Evolutionary conservation across 2,329 filamentous ascomycete species (phyloP), one percentile per base, ranked within the genome.

Genomic region (Cordyceps fumosorosea): DNA sequence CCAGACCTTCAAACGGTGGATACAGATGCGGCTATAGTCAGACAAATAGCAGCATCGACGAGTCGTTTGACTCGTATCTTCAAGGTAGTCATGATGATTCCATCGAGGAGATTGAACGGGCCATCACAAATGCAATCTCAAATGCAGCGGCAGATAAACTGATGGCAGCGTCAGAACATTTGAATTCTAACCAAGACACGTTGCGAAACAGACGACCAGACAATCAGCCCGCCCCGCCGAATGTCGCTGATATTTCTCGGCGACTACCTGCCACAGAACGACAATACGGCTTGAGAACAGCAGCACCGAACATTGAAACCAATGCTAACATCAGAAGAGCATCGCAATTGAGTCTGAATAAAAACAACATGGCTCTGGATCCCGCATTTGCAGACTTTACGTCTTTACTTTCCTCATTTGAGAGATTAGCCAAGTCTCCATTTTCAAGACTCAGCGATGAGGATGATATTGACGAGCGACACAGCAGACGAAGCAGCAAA

Each of bases 391-490:
- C 68, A 6, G 70, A 74, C 20, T 66, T 69, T 59, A 67, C 69
- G n/a, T 70, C 71, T 22, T 53, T 70, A 10, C 65, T 71, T n/a
- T 67, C 68, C 11, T 70, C 68, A 1, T 68, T 72, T 51, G 68
- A 73, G 26, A 67, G 64, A 3, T 63, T 71, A n/a, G 66, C 67
- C 37, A 69, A 64, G 11, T 65, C 68, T 1, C 64, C 68, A 14
- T 65, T 67, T 51, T 63, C 64, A 10, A 67, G 68, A 50, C 64
- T 60, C 5, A 62, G 64, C 12, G 66, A 67, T 14, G 65, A 65
- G 18, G 62, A 63, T 52, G 62, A 63, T n/a, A 20, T 50, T 32
- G 54, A 57, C 42, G 62, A 64, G 11, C 42, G 59, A n/a, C 24
- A 40, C 26, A 57, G 61, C 40, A 58, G 51, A 50, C 45, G 61